Evolutionary conservation across 768 basidiomycete species (phyloP).

Genomic region (Suillus tomentosus): DNA sequence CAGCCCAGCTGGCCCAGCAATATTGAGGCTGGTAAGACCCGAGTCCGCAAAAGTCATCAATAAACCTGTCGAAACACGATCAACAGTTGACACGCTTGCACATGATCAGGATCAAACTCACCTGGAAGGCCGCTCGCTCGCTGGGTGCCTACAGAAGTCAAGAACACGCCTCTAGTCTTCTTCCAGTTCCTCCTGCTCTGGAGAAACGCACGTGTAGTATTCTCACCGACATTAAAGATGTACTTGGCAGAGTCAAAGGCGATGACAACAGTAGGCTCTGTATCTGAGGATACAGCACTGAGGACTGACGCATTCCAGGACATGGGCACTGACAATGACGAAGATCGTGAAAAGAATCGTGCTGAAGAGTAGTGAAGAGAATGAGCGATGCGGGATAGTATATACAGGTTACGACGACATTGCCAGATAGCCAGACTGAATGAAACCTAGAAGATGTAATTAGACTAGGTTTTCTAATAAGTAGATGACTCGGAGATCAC

Average conservation of each 20-base stretch:
- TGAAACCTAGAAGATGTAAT: not conserved
- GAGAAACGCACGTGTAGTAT: constrained; percentile 70
- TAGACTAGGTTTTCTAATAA: not conserved
- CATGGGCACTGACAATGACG: constrained; percentile 33
- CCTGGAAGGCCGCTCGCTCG: constrained; percentile 75
- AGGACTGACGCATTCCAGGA: constrained; percentile 67
- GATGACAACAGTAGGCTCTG: constrained; percentile 76
- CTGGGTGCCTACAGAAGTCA: constrained; percentile 65
- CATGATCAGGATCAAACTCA: constrained; percentile 31
- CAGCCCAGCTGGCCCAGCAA: constrained; percentile 77
- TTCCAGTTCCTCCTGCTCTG: constrained; percentile 69
- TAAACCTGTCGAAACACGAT: constrained; percentile 48
- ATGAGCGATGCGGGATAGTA: not conserved
- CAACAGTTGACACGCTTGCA: not conserved
- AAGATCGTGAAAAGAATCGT: not conserved
- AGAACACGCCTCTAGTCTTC: constrained; percentile 69
- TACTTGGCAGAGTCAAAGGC: constrained; percentile 81
- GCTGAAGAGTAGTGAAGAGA: not conserved
- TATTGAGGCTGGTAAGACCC: constrained; percentile 52
- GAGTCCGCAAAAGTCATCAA: constrained; percentile 82
- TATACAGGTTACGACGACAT: not conserved
- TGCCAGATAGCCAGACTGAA: constrained; percentile 2
- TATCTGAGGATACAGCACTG: constrained; percentile 67
- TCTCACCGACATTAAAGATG: constrained; percentile 87
- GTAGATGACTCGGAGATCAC: too few relatives aligned